Base-by-base conservation (phyloP, 2,329 filamentous ascomycete genomes). In the Lasiodiplodia gonubiensis region DNA sequence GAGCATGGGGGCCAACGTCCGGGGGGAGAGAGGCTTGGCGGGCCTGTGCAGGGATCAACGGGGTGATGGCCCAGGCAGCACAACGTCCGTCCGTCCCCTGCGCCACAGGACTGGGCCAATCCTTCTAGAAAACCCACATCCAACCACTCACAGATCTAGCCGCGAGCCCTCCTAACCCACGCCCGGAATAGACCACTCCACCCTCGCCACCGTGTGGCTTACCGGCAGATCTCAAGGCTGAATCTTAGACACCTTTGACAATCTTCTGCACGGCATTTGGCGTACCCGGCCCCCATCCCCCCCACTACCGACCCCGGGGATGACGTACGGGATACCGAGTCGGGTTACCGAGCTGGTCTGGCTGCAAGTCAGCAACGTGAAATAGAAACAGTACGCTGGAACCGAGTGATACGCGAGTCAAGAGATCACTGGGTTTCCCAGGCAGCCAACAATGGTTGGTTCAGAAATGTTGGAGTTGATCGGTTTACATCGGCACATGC, bases 281-380 rank as follows among this genome's bases (percentile, higher is more conserved):
- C 11, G 12, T 18, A 60, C 11, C 12, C 37, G 54, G 33, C n/a
- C 16, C n/a, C 16, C 39, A 18, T 42, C 39, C 18, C 37, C n/a
- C 42, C 42, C n/a, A 21, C 42, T 21, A 18, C 42, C 42, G 42
- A 8, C 18, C 18, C 42, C 18, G 35, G 12, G 5, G 5, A 60
- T 60, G 57, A 60, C 57, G 39, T 42, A 60, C 57, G 23, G 42
- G 42, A 46, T 21, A 21, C 42, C 42, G 42, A 21, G 42, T 21
- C 42, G 7, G 42, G 42, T 11, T 21, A 46, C n/a, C 42, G 42
- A 16, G 30, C 30, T 33, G 37, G 37, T 2, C 12, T 12, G 3
- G 14, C 37, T 14, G 12, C 37, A 46, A 46, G 42, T 46, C 42
- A 46, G 42, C 42, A 46, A 21, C 42, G n/a, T 18, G 42, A 46